Conservation (phyloP, 495 filamentous ascomycete species). For the Xylaria palmicola region DNA sequence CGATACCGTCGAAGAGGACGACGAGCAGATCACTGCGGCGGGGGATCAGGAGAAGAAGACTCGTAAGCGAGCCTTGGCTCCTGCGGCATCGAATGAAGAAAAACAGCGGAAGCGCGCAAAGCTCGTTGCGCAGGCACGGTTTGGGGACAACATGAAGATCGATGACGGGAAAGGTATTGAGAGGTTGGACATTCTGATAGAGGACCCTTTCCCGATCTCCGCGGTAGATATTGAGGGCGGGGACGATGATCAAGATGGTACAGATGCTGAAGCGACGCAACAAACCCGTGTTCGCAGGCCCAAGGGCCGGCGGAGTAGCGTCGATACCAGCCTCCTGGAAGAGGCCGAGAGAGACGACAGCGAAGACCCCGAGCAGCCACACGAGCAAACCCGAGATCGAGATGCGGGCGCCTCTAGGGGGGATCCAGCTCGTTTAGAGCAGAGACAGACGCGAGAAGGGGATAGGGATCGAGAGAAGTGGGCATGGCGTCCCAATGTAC, state of each 20-base stretch:
- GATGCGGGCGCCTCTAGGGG: neutral
- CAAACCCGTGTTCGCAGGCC: slow-evolving; percentile 35
- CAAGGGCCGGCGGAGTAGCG: slow-evolving; percentile 26
- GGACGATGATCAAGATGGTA: neutral
- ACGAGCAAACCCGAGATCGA: neutral
- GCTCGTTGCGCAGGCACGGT: slow-evolving; percentile 52
- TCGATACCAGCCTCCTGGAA: slow-evolving; percentile 15
- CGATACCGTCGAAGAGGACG: slow-evolving; percentile 32
- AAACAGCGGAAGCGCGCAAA: slow-evolving; percentile 42
- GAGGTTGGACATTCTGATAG: slow-evolving; percentile 57
- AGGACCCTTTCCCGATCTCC: slow-evolving; percentile 57
- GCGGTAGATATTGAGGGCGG: slow-evolving; percentile 29
- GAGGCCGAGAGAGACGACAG: slow-evolving; percentile 32
- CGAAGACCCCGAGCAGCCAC: slow-evolving; percentile 10
- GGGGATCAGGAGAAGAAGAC: neutral
- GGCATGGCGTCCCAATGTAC: slow-evolving; percentile 57
- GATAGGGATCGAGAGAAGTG: slow-evolving; percentile 29
- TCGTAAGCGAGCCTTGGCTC: slow-evolving; percentile 24
- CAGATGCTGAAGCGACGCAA: slow-evolving; percentile 24
- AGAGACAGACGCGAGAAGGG: neutral
- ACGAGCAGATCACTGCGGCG: slow-evolving; percentile 3
- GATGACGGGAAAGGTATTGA: slow-evolving; percentile 60
- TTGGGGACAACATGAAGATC: slow-evolving; percentile 49
- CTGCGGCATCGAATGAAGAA: slow-evolving; percentile 32
- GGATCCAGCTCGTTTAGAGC: neutral